Base-by-base conservation (phyloP, 345 rosid species). In the Populus nigra region DNA sequence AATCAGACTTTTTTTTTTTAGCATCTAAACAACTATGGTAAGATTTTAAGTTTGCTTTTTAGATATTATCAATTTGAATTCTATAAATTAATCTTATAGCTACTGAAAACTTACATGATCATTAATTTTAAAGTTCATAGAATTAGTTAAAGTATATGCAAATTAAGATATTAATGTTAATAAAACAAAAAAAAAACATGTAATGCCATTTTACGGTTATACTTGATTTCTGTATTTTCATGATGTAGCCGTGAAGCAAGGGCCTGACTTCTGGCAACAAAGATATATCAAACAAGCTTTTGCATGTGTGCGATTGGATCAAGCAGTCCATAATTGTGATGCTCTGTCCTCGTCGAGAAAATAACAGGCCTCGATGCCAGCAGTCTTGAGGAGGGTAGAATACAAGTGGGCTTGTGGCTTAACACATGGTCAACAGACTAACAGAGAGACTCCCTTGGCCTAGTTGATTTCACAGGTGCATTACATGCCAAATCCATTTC, bases 61-160 rank as follows among this genome's bases (percentile, higher is more conserved):
- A 25, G 25, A 25, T 0, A 25, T 25, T 25, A 25, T 25, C 25
- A 25, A 25, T 25, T 25, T 25, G 25, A 1, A 1, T 29, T 1
- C 31, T 29, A 0, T 1, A 1, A 1, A 1, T 2, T 29, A 29
- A 29, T 29, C 0, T 29, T 1, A 29, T 29, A 0, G 1, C 1
- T 0, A 29, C 31, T 29, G 29, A 0, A 29, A 29, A 1, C 31
- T 29, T 29, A 29, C 2, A 29, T 29, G 3, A 0, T 29, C 31
- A 2, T 29, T 29, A 29, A 29, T 2, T 29, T 29, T 0, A 29
- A 2, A 1, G 2, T 0, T 0, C 2, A 2, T 29, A 0, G 1
- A 1, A 29, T 29, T 29, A 29, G 2, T 29, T 29, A 0, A 29
- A 1, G 3, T 29, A 2, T 2, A 0, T 0, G 1, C 31, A 29